phyloP scores from a whole-genome alignment of 768 basidiomycete genomes.

The Pleurotus sapidus region DNA sequence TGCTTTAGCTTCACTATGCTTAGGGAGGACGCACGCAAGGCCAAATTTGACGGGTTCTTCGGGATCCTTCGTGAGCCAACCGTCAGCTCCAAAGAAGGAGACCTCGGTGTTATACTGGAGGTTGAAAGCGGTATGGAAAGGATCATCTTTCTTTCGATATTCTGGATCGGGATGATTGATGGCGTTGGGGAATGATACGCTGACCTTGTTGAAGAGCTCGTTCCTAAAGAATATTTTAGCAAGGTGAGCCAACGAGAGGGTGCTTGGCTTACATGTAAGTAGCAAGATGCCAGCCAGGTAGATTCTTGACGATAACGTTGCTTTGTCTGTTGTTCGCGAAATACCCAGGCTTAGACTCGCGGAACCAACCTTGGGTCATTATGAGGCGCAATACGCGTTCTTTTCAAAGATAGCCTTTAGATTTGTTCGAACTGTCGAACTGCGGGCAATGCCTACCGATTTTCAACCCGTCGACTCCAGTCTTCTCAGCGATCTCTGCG shows the following conservation, averaged over 20 bases:
- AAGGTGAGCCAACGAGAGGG: background rate
- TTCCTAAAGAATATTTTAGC: slow-evolving; percentile 20
- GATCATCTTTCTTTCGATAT: slow-evolving; percentile 30
- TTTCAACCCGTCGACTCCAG: slow-evolving; percentile 29
- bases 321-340: slow-evolving; percentile 36
- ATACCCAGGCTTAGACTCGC: slow-evolving; percentile 30
- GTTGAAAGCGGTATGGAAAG: slow-evolving; percentile 35
- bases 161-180: slow-evolving; percentile 30
- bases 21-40: slow-evolving; percentile 22
- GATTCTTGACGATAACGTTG: slow-evolving; percentile 30
- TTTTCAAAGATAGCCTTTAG: slow-evolving; percentile 8
- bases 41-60: slow-evolving; percentile 33
- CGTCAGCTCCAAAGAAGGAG: slow-evolving; percentile 30
- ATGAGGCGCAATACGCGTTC: slow-evolving; percentile 33
- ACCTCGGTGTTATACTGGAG: slow-evolving; percentile 32
- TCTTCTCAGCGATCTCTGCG: slow-evolving; percentile 29
- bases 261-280: slow-evolving; percentile 28
- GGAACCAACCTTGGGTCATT: slow-evolving; percentile 34
- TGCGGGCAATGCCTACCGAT: slow-evolving; percentile 21
- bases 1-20: background rate
- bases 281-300: slow-evolving; percentile 31
- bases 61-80: slow-evolving; percentile 35
- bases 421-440: background rate
- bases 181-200: slow-evolving; percentile 28
- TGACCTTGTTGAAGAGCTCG: slow-evolving; percentile 31